These are phyloP conservation scores for Trichophyton benhamiae DNA, from an alignment of 2,329 filamentous ascomycete species.

Conservation along the genomic window DNA sequence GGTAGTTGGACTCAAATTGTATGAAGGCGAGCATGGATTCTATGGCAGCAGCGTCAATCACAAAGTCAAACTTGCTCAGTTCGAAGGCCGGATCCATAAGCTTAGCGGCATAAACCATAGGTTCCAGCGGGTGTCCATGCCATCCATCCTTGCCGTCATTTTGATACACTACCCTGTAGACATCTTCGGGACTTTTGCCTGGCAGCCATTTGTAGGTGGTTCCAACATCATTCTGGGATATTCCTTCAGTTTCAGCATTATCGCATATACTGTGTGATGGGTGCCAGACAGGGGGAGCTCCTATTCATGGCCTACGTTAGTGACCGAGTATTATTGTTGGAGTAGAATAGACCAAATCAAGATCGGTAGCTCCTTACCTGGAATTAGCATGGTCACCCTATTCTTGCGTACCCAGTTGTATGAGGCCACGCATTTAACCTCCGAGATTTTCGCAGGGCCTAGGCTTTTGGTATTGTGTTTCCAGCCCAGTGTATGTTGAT, in stretches of 20 bases:
- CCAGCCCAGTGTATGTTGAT: background rate
- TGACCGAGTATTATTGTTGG: too few species aligned
- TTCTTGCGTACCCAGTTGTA: conserved; percentile 40
- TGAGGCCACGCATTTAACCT: conserved; percentile 36
- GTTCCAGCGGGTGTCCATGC: conserved; percentile 32
- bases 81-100: conserved; percentile 26
- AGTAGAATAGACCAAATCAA: background rate
- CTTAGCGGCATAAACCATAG: conserved; percentile 34
- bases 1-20: background rate
- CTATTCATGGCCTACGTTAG: conserved; percentile 21
- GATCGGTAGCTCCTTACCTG: conserved; percentile 26
- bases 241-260: too few species aligned
- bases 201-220: too few species aligned
- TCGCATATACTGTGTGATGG: conserved; percentile 23
- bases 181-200: too few species aligned
- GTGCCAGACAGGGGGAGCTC: conserved; percentile 41
- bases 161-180: too few species aligned
- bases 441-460: conserved; percentile 21
- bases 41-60: conserved; percentile 49
- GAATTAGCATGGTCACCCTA: conserved; percentile 32
- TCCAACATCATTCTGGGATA: too few species aligned
- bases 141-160: conserved; percentile 17
- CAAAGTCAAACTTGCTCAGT: conserved; percentile 38
- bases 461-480: background rate
- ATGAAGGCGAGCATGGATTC: conserved; percentile 42